A percentile compares a stretch with the other conserved stretches of the same genome.
Evolutionary conservation across 2,329 filamentous ascomycete species (phyloP).

Genomic region (Aureobasidium vineae): DNA sequence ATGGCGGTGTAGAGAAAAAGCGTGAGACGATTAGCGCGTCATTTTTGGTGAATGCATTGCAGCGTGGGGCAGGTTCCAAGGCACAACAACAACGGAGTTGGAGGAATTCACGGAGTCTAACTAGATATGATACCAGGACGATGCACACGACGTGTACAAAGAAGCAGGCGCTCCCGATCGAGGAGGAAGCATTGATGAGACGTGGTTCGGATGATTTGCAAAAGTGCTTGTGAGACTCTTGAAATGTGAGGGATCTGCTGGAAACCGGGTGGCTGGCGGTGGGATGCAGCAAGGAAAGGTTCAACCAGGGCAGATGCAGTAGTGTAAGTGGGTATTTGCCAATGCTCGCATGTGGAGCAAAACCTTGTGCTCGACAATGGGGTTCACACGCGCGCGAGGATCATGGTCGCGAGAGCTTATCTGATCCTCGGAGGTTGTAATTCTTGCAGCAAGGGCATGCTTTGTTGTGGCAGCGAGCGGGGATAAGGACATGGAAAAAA

Average conservation of each 20-base stretch:
- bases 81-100: constrained; percentile 14
- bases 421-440: not conserved
- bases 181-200: constrained; percentile 31
- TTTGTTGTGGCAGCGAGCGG: constrained; percentile 3
- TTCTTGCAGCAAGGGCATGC: constrained; percentile 4
- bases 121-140: constrained; percentile 5
- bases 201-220: constrained; percentile 32
- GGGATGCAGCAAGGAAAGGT: not conserved
- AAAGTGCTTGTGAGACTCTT: constrained; percentile 33
- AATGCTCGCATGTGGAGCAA: constrained; percentile 14
- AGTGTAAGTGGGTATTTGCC: constrained; percentile 1
- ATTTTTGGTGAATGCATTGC: constrained; percentile 19
- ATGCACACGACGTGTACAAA: not conserved
- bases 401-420: not conserved
- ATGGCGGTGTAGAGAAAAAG: constrained; percentile 28
- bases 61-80: not conserved
- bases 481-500: not conserved
- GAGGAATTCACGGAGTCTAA: not conserved
- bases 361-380: constrained; percentile 8
- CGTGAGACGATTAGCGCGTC: constrained; percentile 6
- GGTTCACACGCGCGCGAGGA: constrained; percentile 4
- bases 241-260: constrained; percentile 49
- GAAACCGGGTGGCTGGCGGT: not conserved
- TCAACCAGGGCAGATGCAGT: constrained; percentile 18
- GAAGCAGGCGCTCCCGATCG: not conserved